Evolutionary conservation across 768 basidiomycete genomes (phyloP), one percentile per base, ranked within the genome.

Genomic region (Tulasnella sp.): DNA sequence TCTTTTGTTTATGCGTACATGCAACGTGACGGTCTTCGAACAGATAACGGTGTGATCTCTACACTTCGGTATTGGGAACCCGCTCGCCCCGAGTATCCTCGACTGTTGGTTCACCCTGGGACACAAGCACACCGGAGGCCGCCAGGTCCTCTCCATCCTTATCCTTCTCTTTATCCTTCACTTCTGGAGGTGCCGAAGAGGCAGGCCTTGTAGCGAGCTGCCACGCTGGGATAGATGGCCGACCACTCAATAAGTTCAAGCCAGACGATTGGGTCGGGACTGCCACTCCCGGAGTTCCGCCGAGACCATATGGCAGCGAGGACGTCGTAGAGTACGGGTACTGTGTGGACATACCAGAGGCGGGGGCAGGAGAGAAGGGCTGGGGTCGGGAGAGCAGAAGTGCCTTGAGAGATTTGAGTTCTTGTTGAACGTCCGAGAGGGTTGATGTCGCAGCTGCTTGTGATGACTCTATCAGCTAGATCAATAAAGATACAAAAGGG

Each of bases 331-430:
- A 2, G 4, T 29, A 26, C 17, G 48, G 21, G 17, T 23, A 5
- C 61, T 63, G 26, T 62, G 63, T 15, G 63, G 66, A 8, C 59
- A 62, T 51, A 62, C 48, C 56, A 17, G 51, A 7, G 9, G 56
- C 26, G 23, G 51, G 26, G 19, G 49, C 24, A 58, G 49, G 24
- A 26, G 38, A 41, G 30, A 55, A 29, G n/a, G 59, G 49, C 11
- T 32, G 43, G 51, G 26, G 26, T 9, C 62, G 59, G 21, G 61
- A 26, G 7, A 94, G 77, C 7, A 97, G 74, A 24, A 98, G 77
- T 0, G 93, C 83, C 70, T 97, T 97, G 62, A 98, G 75, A 0
- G 94, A 97, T 68, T 93, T 92, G 67, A 98, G 79, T 68, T 98
- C 95, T 65, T 91, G 84, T 66, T 96, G 93, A 11, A 98, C 77